Base-by-base conservation (phyloP, 1,139 yeast species). In the Scheffersomyces illinoinensis region DNA sequence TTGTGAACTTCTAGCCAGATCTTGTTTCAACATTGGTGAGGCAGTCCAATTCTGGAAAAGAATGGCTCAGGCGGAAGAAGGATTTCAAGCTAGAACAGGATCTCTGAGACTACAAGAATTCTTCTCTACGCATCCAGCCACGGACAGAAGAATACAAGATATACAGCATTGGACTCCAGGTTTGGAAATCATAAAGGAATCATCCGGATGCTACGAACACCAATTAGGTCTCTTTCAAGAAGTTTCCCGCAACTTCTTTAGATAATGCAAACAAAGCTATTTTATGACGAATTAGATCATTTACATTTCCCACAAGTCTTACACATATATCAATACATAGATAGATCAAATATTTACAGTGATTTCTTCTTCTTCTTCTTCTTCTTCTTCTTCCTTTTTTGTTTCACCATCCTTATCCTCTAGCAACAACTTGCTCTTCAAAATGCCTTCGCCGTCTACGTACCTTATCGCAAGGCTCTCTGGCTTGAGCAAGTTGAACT, bases 81-180 rank as follows among this genome's bases (percentile, higher is more conserved):
- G 68, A 18, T 59, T 58, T 19, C 56, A 62, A 21, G 66, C 68
- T 7, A 48, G 21, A 48, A 20, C 51, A 10, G 73, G 78, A 2
- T 53, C 62, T n/a, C 62, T 53, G 53, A 47, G 18, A 1, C 64
- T 75, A 20, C 76, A 80, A 18, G 96, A 92, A 71, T 87, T 92
- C 66, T 73, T 93, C 58, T 87, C 95, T 20, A 92, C 98, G 0
- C 99, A 95, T 75, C 99, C 99, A 0, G 88, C 93, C n/a, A 89
- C 93, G 23, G 76, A 76, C 24, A 85, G 83, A 62, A 83, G 99
- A 70, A 87, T 91, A 50, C 76, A 80, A 51, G 90, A 90, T 65
- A 89, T 95, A 72, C 69, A 76, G 48, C 71, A 78, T 52, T 91
- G 97, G 96, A 73, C 91, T 74, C 92, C 93, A 0, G 85, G 85